Evolutionary conservation across 2,329 filamentous ascomycete species (phyloP), one percentile per base, ranked within the genome.

Genomic region (Alternaria conjuncta): DNA sequence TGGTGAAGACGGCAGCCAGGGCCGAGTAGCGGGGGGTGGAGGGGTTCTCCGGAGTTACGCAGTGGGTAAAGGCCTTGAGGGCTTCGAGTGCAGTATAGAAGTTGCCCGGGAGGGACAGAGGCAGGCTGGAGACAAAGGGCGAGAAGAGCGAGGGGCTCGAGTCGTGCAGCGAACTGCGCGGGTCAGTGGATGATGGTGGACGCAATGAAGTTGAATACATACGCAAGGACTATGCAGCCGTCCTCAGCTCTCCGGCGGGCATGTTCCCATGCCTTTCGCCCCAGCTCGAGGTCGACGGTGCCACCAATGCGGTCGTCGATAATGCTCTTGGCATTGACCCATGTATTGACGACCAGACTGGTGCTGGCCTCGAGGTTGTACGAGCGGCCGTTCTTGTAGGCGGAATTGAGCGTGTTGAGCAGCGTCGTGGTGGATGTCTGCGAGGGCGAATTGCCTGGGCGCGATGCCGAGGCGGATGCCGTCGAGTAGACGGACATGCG

Each of bases 401-500:
- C 91, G 72, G 93, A 94, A 82, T 99, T 96, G 49, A 97, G 87
- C 60, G 93, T 89, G 82, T 98, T 98, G 60, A 99, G 87, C 50
- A 98, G 87, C 0, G 94, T 97, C 2, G 94, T 97, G 3, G 95
- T 97, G 7, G 95, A 97, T 58, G 97, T 90, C 78, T 97, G 94
- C 49, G 90, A 84, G 10, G 92, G 86, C 74, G 93, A 88, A 58
- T 88, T 88, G 32, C 86, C 84, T 21, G 85, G 81, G 61, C 84
- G 84, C 50, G 84, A 80, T 67, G 84, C 85, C 45, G 85, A 86
- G 64, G 87, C 82, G 50, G 89, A 88, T 68, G 91, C 79, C 63
- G 80, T 87, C 49, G 88, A 90, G 75, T 87, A 89, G 58, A 86
- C 83, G 25, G 87, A 89, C 79, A 86, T 86, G 71, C 88, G 87